A percentile compares a stretch with the other conserved stretches of the same genome.
phyloP scores from a whole-genome alignment of 1,284 basidiomycete species.

The Ustilago xerochloae region DNA sequence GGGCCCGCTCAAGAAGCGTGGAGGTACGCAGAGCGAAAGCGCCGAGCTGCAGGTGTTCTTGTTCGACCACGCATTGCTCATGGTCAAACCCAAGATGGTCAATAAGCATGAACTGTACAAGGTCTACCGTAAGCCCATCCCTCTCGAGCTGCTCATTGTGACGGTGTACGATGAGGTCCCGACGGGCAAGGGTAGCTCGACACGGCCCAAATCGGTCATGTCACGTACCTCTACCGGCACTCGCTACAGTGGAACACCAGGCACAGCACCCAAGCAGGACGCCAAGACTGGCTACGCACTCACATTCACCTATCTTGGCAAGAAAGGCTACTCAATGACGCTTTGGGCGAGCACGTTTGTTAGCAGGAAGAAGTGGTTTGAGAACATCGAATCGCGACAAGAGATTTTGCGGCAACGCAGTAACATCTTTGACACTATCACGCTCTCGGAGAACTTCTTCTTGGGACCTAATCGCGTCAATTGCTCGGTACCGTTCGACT shows the following conservation, averaged over 20 bases:
- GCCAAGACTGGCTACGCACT: constrained; percentile 90
- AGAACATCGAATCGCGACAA: constrained; percentile 90
- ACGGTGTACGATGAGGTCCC: constrained; percentile 79
- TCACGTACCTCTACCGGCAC: constrained; percentile 69
- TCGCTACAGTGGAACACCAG: constrained; percentile 62
- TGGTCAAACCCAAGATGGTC: constrained; percentile 88
- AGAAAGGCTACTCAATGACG: constrained; percentile 90
- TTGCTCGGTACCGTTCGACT: constrained; percentile 91
- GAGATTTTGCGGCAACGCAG: constrained; percentile 84
- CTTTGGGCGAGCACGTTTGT: constrained; percentile 90
- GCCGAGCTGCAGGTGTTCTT: constrained; percentile 93
- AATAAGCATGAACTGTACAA: constrained; percentile 92
- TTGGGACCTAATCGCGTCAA: constrained; percentile 80
- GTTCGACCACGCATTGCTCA: constrained; percentile 95
- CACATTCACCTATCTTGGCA: constrained; percentile 91
- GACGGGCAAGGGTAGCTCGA: constrained; percentile 57
- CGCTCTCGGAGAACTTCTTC: constrained; percentile 89
- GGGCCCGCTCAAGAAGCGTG: constrained; percentile 90
- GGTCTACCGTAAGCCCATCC: constrained; percentile 96
- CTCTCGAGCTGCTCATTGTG: constrained; percentile 89
- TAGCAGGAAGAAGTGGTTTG: constrained; percentile 92
- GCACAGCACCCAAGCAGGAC: constrained; percentile 73
- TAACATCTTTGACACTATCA: constrained; percentile 85
- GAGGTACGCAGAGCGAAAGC: constrained; percentile 76
- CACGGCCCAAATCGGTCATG: constrained; percentile 71